Evolutionary conservation across 768 basidiomycete species (phyloP).

Genomic region (Clitopilus passeckerianus): DNA sequence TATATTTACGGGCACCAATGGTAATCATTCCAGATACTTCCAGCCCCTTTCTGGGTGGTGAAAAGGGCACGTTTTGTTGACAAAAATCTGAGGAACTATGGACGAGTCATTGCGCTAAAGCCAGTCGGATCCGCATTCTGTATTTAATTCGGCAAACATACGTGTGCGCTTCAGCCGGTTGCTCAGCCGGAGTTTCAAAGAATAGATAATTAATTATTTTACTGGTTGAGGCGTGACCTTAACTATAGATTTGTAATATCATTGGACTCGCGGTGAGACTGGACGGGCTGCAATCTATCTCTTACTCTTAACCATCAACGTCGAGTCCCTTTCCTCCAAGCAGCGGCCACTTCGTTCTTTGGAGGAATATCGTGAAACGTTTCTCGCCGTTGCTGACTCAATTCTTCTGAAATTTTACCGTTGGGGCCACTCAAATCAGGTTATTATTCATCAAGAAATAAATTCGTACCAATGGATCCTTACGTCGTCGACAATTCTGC

Average conservation of each 20-base stretch:
- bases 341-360: not conserved
- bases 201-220: not conserved
- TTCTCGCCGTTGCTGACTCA: constrained; percentile 4
- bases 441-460: not conserved
- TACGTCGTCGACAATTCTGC: constrained; percentile 36
- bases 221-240: not conserved
- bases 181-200: not conserved
- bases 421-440: not conserved
- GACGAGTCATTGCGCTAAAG: not conserved
- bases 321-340: constrained; percentile 5
- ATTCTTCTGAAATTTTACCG: not conserved
- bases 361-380: not conserved
- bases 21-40: no score
- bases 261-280: not conserved
- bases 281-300: constrained; percentile 3
- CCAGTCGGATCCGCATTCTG: not conserved
- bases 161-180: not conserved
- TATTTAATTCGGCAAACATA: not conserved
- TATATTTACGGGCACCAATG: not conserved
- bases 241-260: not conserved
- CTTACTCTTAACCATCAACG: constrained; percentile 5
- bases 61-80: not conserved
- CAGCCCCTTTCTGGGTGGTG: no score
- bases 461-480: constrained; percentile 39
- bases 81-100: not conserved